Evolutionary conservation across 2,329 filamentous ascomycete species (phyloP).

Genomic region (Cercospora berteroae): DNA sequence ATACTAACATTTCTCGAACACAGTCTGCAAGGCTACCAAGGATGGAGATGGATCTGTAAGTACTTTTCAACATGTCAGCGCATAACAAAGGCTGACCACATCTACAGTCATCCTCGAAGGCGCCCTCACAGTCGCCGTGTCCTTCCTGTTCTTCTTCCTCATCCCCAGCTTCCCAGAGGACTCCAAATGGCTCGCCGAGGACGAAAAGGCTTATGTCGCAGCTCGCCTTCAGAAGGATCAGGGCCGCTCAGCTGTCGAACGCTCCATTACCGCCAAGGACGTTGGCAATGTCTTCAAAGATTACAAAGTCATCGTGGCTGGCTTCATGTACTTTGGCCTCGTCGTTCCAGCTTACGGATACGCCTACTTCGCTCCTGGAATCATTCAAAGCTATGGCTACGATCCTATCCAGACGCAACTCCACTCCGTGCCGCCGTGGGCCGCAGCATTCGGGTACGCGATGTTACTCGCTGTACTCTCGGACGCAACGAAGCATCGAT

Average conservation of each 20-base stretch:
- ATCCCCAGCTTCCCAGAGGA: conserved; percentile 53
- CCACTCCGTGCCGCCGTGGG: conserved; percentile 60
- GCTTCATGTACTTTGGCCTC: conserved; percentile 54
- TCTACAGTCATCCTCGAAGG: conserved; percentile 65
- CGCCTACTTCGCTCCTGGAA: conserved; percentile 35
- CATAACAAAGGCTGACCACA: no score
- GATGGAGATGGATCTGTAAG: conserved; percentile 64
- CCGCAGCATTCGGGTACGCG: conserved; percentile 72
- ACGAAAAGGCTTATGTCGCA: conserved; percentile 48
- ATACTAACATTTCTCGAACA: conserved; percentile 41
- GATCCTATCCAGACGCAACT: conserved; percentile 54
- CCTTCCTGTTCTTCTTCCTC: conserved; percentile 49
- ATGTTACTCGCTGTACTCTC: conserved; percentile 72
- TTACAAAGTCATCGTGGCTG: conserved; percentile 49
- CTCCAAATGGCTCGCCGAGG: conserved; percentile 48
- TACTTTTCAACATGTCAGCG: not conserved
- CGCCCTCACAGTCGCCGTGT: conserved; percentile 45
- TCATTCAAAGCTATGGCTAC: conserved; percentile 53
- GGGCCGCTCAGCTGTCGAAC: conserved; percentile 47
- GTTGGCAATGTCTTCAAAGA: conserved; percentile 50
- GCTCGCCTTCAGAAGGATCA: conserved; percentile 50
- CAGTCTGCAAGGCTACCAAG: conserved; percentile 53
- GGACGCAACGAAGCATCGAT: conserved; percentile 70
- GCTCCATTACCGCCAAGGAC: conserved; percentile 44
- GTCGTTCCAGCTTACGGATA: conserved; percentile 45